A percentile compares a stretch with the other conserved stretches of the same genome.
Evolutionary conservation across 768 basidiomycete species (phyloP).

Genomic region (Fomitopsis serialis): DNA sequence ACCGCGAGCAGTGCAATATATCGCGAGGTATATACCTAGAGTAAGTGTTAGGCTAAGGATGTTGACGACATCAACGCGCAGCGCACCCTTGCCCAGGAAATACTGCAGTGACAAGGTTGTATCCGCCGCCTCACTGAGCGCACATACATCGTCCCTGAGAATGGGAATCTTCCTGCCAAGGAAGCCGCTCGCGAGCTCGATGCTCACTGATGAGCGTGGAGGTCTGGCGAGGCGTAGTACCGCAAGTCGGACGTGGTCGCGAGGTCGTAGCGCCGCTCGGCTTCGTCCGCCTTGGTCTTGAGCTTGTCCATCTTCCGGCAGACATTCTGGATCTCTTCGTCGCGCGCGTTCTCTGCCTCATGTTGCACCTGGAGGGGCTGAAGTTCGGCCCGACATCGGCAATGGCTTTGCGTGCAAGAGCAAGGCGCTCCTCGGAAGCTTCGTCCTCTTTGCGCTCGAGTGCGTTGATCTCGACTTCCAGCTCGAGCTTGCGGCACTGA

Average conservation of each 20-base stretch:
- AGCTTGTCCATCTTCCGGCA: slow-evolving; percentile 86
- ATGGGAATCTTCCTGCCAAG: no score
- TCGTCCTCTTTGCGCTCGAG: slow-evolving; percentile 88
- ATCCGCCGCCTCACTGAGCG: no score
- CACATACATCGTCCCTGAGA: no score
- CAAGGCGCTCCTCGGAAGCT: slow-evolving; percentile 80
- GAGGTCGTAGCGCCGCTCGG: slow-evolving; percentile 80
- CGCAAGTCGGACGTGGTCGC: slow-evolving; percentile 81
- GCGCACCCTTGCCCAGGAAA: no score
- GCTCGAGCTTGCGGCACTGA: slow-evolving; percentile 81
- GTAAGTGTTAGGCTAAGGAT: no score
- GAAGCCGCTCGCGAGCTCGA: no score
- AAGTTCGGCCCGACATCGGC: slow-evolving; percentile 83
- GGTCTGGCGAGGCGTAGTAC: slow-evolving; percentile 89
- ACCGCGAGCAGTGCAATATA: no score
- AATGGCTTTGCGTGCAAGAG: slow-evolving; percentile 67
- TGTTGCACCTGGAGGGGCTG: slow-evolving; percentile 79
- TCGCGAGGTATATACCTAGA: no score
- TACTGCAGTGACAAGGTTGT: no score
- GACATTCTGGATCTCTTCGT: slow-evolving; percentile 73
- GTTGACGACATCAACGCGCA: no score
- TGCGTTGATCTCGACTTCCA: slow-evolving; percentile 94
- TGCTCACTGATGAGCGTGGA: slow-evolving; percentile 68
- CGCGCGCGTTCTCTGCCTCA: slow-evolving; percentile 78
- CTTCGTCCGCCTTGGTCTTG: slow-evolving; percentile 87